Evolutionary conservation across 805 yeast species (phyloP), one percentile per base, ranked within the genome.

Genomic region (Ogataea allantospora): DNA sequence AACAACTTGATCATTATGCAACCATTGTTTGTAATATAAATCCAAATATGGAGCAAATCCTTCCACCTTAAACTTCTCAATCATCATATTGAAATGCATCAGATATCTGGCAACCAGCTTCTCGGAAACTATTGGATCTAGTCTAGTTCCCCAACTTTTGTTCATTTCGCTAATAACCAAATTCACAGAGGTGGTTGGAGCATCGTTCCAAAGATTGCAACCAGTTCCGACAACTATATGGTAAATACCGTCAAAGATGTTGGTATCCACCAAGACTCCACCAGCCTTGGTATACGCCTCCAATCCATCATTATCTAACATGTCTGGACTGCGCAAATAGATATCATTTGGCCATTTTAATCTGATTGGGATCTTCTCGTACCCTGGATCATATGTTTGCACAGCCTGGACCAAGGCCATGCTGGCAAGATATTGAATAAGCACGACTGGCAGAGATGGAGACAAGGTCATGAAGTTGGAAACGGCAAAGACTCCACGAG

Each of bases 261-360:
- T 85, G 2, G 95, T 83, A 57, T 87, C 89, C 24, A 89, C 88
- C 31, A 91, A 60, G 11, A 89, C 74, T 1, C 99, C 99, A 3
- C 89, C 80, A 7, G 89, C 74, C 56, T 91, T 91, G 13, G 77
- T 76, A 58, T 77, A 84, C 2, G 45, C 30, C 3, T 56, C 56
- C 13, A 55, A 48, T 2, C 57, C 54, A 28, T 72, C 71, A 47
- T 65, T 21, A 14, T 25, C 25, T 7, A 38, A 11, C 14, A 21
- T 74, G 37, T 78, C 79, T 1, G 95, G 95, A 38, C 76, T 78
- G 50, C 78, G 57, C 4, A 83, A 78, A 55, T 87, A 93, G 10
- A 93, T 65, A 60, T 93, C 99, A 58, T 93, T 93, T 2, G 99
- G 99, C 99, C 99, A 93, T 58, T 93, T 93, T 43, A 93, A 72